A percentile compares a stretch with the other conserved stretches of the same genome.
These are phyloP conservation scores for Talaromyces sp. DNA, from an alignment of 2,329 filamentous ascomycete genomes.

Conservation along the genomic window DNA sequence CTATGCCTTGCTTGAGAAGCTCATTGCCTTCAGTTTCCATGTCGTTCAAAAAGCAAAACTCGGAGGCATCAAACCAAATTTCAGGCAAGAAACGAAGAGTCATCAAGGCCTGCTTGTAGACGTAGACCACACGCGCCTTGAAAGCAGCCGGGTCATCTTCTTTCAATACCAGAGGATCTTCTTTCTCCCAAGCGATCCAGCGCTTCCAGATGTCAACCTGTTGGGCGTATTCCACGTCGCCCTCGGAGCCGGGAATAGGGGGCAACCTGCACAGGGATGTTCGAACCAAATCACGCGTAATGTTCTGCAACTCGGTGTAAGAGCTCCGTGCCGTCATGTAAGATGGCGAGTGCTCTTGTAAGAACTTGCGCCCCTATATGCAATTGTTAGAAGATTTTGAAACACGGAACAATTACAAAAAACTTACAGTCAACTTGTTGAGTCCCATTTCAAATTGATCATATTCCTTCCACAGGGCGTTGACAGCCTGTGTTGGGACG, in stretches of 20 bases:
- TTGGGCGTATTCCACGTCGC: slow-evolving; percentile 77
- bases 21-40: slow-evolving; percentile 72
- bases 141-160: slow-evolving; percentile 76
- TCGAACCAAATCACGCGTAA: slow-evolving; percentile 74
- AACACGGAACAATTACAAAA: not conserved
- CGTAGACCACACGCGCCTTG: slow-evolving; percentile 79
- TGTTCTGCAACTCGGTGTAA: slow-evolving; percentile 86
- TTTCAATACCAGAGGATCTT: slow-evolving; percentile 83
- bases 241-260: slow-evolving; percentile 82
- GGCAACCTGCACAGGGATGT: slow-evolving; percentile 80
- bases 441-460: slow-evolving; percentile 92
- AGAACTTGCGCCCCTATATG: slow-evolving; percentile 80
- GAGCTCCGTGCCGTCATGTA: slow-evolving; percentile 97
- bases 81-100: slow-evolving; percentile 92
- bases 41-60: slow-evolving; percentile 84
- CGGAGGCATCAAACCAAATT: slow-evolving; percentile 91
- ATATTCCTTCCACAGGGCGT: slow-evolving; percentile 94
- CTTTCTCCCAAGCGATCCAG: slow-evolving; percentile 95
- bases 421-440: slow-evolving; percentile 80
- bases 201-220: slow-evolving; percentile 89
- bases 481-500: slow-evolving; percentile 80
- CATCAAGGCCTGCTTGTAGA: slow-evolving; percentile 93
- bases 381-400: not conserved
- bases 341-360: slow-evolving; percentile 86
- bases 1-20: slow-evolving; percentile 79